phyloP scores from a whole-genome alignment of 306 rosid species.

The Hippophae tibetana region DNA sequence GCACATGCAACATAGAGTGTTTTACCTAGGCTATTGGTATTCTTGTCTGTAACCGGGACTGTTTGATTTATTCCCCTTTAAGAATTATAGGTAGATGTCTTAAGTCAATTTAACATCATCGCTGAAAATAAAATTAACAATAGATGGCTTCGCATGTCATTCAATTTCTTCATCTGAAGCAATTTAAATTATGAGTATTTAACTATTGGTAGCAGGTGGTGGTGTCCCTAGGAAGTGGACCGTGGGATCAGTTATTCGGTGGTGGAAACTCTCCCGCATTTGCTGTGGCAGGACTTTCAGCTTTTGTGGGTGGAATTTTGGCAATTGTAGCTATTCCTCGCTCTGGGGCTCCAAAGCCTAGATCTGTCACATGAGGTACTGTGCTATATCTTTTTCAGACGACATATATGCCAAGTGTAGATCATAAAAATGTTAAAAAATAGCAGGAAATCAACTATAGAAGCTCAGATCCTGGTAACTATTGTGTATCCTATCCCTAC shows the following conservation, averaged over 20 bases:
- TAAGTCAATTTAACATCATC: no score
- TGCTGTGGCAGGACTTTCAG: conserved; percentile 77
- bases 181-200: conserved; percentile 18
- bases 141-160: conserved; percentile 10
- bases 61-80: no score
- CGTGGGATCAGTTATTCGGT: conserved; percentile 98
- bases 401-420: conserved; percentile 9
- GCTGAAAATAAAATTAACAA: background rate
- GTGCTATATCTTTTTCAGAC: conserved; percentile 28
- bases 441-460: background rate
- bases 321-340: conserved; percentile 76
- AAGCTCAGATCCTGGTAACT: no score
- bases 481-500: no score
- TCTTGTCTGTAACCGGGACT: no score
- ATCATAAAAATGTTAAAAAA: conserved; percentile 23
- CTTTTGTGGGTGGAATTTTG: conserved; percentile 73
- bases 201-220: conserved; percentile 55
- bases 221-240: conserved; percentile 94
- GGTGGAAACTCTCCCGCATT: conserved; percentile 96
- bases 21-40: no score
- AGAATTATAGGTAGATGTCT: no score
- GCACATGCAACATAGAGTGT: no score
- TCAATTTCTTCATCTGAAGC: conserved; percentile 10
- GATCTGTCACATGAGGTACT: conserved; percentile 60
- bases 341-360: conserved; percentile 54